Base-by-base conservation (phyloP, 192 early-diverging fungal species). In the Coemansia sp. region DNA sequence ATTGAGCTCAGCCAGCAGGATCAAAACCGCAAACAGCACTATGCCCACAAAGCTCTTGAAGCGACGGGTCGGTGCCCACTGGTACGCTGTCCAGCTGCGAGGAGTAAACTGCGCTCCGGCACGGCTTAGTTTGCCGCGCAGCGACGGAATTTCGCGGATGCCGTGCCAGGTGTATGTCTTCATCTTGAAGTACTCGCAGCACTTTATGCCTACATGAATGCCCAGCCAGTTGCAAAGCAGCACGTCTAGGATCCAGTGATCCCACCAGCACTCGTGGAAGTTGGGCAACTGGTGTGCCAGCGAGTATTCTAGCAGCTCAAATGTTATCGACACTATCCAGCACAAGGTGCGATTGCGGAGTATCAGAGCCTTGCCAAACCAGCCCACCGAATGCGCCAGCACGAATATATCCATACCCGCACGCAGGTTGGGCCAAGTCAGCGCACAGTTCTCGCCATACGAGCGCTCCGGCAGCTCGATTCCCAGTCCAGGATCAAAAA, bases 221-320 rank as follows among this genome's bases (percentile, higher is more conserved):
- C 95, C 95, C 12, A 86, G 63, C 95, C 95, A 98, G 64, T 98
- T 98, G 68, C 93, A 92, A 6, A 87, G 50, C 12, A 94, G 67
- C 14, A 97, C 91, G 78, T 97, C 94, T 51, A 97, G 65, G 50
- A 97, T 87, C 94, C 94, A 97, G 72, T 98, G 93, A 81, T 98
- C 93, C 94, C 94, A 98, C 94, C 94, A 98, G 68, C 95, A 98
- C 81, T 98, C 95, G 52, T 90, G 89, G 81, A 98, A 98, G 73
- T 98, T 98, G 49, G 90, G 88, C 64, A 98, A 81, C 67, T 96
- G 95, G 75, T 98, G 94, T 55, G 88, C 82, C 41, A 98, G 80
- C 47, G 93, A 90, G 75, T 98, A 98, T 63, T 98, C 95, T 82
- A 91, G 84, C 23, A 96, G 77, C 72, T 98, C 95, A 77, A 98